Evolutionary conservation across 2,329 filamentous ascomycete species (phyloP), one percentile per base, ranked within the genome.

Genomic region (Curvularia verruculosa): DNA sequence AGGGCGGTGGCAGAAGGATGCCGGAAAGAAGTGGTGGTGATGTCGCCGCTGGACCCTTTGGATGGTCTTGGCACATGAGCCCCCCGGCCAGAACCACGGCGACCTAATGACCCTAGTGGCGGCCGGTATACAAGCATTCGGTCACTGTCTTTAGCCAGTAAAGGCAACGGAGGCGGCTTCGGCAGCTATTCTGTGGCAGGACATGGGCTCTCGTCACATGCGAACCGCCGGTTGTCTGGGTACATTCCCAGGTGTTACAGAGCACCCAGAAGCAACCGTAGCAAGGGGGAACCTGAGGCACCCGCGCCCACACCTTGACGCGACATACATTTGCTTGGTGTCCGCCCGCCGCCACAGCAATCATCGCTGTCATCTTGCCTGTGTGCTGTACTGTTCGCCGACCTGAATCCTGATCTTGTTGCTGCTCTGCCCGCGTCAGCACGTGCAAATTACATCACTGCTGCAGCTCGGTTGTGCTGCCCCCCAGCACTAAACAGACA

Each of bases 401-500:
- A 26, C 21, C 19, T 37, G 56, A 60, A 52, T 57, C 62, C 47
- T 61, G 64, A 50, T 53, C 52, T 26, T 31, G 39, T 36, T 19
- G 49, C 23, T 28, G 37, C 26, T 54, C 52, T 51, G 62, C 61
- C 67, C 64, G 63, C 64, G 59, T 60, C 56, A 26, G 65, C 67
- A 68, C 65, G 67, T 68, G 67, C 65, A 54, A 43, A 67, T 68
- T 68, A 69, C 67, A 68, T 69, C 67, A 68, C 60, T 49, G 52
- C 49, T 53, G 53, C 54, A 65, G 60, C 66, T 64, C 60, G 56
- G 59, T 54, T 63, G 66, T 56, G 49, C 50, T 56, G 34, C 49
- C 54, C 39, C 58, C 54, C 56, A 63, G 47, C 59, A 52, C 59
- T 52, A 61, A 54, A 56, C 55, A 47, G 49, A 43, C 56, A 55